Percentiles rank a stretch among this genome's conserved stretches.
These are phyloP conservation scores for Trypanosoma caninum DNA, from an alignment of 208 protist genomes.

Conservation along the genomic window DNA sequence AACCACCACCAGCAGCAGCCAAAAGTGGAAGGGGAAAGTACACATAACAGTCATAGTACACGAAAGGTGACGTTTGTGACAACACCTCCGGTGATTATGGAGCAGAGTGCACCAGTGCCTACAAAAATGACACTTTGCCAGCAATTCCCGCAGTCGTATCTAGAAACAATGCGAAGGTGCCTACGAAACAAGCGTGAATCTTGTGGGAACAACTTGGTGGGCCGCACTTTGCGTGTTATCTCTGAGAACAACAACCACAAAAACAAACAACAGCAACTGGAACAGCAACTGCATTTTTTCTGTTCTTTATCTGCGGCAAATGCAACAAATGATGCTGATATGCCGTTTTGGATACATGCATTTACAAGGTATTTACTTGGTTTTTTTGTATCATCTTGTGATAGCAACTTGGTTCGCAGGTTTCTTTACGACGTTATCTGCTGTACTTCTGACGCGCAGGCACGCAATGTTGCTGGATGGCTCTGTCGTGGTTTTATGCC, in stretches of 20 bases:
- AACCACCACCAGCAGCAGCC: background rate
- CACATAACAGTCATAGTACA: background rate
- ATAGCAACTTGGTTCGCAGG: background rate
- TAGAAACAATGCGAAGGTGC: background rate
- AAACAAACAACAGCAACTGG: background rate
- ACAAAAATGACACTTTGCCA: background rate
- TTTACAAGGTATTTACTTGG: slow-evolving; percentile 18
- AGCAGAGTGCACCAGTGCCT: background rate
- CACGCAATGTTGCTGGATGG: slow-evolving; percentile 17
- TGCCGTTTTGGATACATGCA: slow-evolving; percentile 14
- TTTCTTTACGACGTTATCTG: slow-evolving; percentile 14
- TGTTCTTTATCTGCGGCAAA: background rate
- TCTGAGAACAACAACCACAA: background rate
- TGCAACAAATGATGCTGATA: background rate
- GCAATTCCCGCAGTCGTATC: background rate
- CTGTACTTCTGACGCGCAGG: background rate
- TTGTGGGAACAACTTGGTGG: background rate
- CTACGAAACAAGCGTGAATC: background rate
- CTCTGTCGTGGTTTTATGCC: slow-evolving; percentile 27
- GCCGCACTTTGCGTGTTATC: background rate
- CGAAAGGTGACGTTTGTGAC: slow-evolving; percentile 13
- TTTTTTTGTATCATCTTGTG: slow-evolving; percentile 13
- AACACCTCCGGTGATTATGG: background rate
- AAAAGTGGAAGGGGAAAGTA: background rate
- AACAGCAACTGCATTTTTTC: background rate